Base-by-base conservation (phyloP, 2,329 filamentous ascomycete species). In the Diaporthe helianthi region DNA sequence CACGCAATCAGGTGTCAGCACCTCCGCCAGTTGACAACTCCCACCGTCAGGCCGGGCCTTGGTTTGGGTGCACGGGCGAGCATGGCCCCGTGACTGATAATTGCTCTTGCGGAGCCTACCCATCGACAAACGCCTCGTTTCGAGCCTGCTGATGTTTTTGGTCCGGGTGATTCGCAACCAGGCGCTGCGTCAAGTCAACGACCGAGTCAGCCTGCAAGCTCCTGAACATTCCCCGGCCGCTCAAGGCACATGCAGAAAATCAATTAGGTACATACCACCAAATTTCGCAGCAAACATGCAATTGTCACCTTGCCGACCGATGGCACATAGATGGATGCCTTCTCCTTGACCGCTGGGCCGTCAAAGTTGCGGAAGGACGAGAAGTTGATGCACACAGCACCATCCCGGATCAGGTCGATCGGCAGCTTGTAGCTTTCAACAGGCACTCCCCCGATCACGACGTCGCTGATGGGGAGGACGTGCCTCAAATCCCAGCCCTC, bases 261-360 rank as follows among this genome's bases (percentile, higher is more conserved):
- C 36, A 24, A 36, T n/a, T 4, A 19, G 1, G 51, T 46, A 87
- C 91, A 82, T 82, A 96, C 93, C 77, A 98, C 86, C 44, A 98
- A 82, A 78, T 99, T 99, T 68, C 96, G 86, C 76, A 98, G 83
- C 69, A 99, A 82, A 41, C 98, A 90, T 19, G 95, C 93, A 78
- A 98, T 98, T 0, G 96, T 99, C 58, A 98, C 95, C 84, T 98
- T 99, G 75, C 96, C 96, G 74, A 98, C 97, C 0, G 95, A 96
- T 1, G 96, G 96, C 22, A 98, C 94, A 76, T 98, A 99, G 76
- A 99, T 97, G 6, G 93, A 94, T 2, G 96, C 96, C 83, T 94
- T 97, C 79, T 98, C 92, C 83, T 97, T 98, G 74, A 98, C 90
- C 58, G 92, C 92, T 0, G 92, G 90, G 1, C 86, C 86, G 71